Base-by-base conservation (phyloP, 129 eudicot species). In the Kitagawia praeruptora region DNA sequence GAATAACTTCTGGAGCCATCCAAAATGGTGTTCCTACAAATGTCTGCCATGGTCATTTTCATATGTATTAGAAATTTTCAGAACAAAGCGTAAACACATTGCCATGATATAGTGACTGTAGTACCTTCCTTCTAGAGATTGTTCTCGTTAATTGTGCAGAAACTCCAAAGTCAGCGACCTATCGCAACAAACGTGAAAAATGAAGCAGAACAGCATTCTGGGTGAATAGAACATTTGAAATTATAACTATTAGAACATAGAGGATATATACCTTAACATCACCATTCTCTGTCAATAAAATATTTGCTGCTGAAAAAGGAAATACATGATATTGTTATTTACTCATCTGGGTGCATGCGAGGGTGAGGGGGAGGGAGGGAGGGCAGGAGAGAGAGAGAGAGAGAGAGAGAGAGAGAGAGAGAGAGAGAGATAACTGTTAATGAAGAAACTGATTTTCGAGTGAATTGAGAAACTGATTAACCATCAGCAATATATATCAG, bases 1-100 rank as follows among this genome's bases (percentile, higher is more conserved):
- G 98, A 84, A 93, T 93, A 64, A 93, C 98, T 87, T 93, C 98
- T 77, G 98, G 98, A 40, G 98, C 98, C 98, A 93, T 93, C 98
- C 98, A 93, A 80, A 93, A 93, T 75, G 98, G 98, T 74, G 98
- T 93, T 77, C 98, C 98, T 82, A 93, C 98, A 87, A 93, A 93
- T 74, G 98, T 93, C 98, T 93, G 85, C 58, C 48, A 89, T 75
- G 76, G 44, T 82, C 48, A 78, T 14, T 45, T 58, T 41, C 16
- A 31, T 56, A 53, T 7, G 14, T 16, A 51, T 70, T 14, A 15
- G 11, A 76, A 76, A 47, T 51, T 9, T 51, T 21, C 8, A 18
- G 61, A 42, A 34, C 8, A 11, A 64, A 64, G 10, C 14, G 41
- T 27, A 66, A 31, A 38, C 39, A 69, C 70, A 72, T 63, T 25